Conservation (phyloP, 257 asterid genomes). For the Coffea canephora region DNA sequence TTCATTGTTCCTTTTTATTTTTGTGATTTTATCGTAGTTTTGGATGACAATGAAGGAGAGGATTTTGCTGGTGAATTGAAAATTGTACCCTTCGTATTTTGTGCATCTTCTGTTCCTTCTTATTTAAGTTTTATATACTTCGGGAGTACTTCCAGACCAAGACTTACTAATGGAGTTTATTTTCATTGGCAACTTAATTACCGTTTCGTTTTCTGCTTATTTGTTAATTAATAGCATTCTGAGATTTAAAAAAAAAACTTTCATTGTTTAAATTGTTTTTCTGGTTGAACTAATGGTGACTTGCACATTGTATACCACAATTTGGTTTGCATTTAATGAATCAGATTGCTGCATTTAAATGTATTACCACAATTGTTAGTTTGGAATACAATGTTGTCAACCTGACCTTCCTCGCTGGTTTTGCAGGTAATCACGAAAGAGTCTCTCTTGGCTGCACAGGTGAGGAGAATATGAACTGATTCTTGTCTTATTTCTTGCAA, state of each 20-base stretch:
- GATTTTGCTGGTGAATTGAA: background rate
- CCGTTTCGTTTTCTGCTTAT: background rate
- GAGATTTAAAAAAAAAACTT: background rate
- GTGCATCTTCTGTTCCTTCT: too few species aligned
- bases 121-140: background rate
- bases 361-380: background rate
- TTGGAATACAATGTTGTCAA: background rate
- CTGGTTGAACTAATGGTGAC: background rate
- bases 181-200: background rate
- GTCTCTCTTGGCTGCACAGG: conserved; percentile 97
- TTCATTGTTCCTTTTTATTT: background rate
- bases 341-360: background rate
- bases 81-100: background rate
- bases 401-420: conserved; percentile 9
- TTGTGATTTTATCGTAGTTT: background rate
- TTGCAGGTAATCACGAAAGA: conserved; percentile 84
- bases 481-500: background rate
- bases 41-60: background rate
- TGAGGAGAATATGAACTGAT: conserved; percentile 18
- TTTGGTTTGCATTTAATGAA: background rate
- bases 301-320: background rate
- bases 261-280: background rate
- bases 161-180: background rate
- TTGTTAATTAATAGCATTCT: background rate
- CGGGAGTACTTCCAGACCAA: background rate